phyloP scores from a whole-genome alignment of 805 yeast species.

The Cyberlindnera japonica region DNA sequence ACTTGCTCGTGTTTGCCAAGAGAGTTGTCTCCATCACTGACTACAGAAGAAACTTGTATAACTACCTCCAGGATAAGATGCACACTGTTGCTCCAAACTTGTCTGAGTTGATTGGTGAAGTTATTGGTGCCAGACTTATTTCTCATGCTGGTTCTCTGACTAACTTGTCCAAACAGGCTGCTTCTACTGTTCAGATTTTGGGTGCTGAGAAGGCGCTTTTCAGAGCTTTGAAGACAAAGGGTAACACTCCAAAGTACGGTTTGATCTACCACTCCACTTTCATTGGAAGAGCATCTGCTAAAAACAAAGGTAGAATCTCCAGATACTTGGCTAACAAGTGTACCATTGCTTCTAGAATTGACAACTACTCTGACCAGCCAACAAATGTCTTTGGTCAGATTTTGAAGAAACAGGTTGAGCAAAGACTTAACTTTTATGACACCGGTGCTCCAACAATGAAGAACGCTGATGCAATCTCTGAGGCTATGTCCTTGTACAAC shows the following conservation, averaged over 20 bases:
- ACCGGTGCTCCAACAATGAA: slow-evolving; percentile 97
- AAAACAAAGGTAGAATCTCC: slow-evolving; percentile 98
- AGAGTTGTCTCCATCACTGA: slow-evolving; percentile 90
- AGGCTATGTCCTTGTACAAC: slow-evolving; percentile 70
- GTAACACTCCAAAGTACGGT: slow-evolving; percentile 98
- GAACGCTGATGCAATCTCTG: slow-evolving; percentile 89
- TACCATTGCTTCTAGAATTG: slow-evolving; percentile 98
- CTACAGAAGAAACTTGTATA: slow-evolving; percentile 79
- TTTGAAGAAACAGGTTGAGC: slow-evolving; percentile 95
- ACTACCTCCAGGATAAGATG: slow-evolving; percentile 93
- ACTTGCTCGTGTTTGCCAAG: slow-evolving; percentile 86
- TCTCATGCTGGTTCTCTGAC: slow-evolving; percentile 98
- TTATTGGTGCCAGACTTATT: slow-evolving; percentile 96
- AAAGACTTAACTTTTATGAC: slow-evolving; percentile 92
- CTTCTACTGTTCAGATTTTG: slow-evolving; percentile 96
- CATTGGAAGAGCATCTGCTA: slow-evolving; percentile 94
- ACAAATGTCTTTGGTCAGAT: slow-evolving; percentile 84
- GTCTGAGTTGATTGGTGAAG: slow-evolving; percentile 96
- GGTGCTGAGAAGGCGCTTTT: slow-evolving; percentile 99
- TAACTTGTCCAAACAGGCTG: slow-evolving; percentile 95
- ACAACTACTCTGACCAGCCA: slow-evolving; percentile 94
- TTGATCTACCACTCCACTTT: slow-evolving; percentile 93
- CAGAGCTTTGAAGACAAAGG: slow-evolving; percentile 98
- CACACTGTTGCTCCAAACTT: slow-evolving; percentile 96
- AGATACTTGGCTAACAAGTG: slow-evolving; percentile 98